Evolutionary conservation across 2,329 filamentous ascomycete species (phyloP).

Genomic region (Orbilia ellipsospora): DNA sequence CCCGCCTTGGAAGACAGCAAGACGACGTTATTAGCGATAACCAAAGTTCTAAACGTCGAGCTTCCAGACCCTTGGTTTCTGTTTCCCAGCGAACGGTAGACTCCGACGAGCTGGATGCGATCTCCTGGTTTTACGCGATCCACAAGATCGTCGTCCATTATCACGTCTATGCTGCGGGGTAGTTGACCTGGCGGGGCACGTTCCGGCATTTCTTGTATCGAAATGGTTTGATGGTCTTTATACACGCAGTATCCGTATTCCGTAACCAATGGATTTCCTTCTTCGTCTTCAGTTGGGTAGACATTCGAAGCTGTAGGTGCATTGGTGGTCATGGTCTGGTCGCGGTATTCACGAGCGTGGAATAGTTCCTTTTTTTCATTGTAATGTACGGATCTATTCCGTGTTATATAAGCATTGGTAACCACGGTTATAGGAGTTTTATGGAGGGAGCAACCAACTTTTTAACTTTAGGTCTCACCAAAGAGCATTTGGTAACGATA

Average conservation of each 20-base stretch:
- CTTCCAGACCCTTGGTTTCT: conserved; percentile 90
- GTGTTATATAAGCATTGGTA: neutral
- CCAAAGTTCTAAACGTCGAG: conserved; percentile 91
- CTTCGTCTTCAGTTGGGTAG: conserved; percentile 67
- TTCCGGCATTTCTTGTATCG: conserved; percentile 99
- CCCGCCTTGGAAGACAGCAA: conserved; percentile 95
- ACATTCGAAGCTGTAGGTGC: conserved; percentile 79
- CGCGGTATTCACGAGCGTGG: conserved; percentile 87
- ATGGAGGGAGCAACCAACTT: conserved; percentile 66
- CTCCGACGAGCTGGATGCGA: conserved; percentile 94
- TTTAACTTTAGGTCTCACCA: conserved; percentile 96
- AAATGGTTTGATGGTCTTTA: conserved; percentile 95
- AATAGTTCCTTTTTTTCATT: conserved; percentile 88
- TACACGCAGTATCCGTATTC: conserved; percentile 97
- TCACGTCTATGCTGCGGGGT: conserved; percentile 93
- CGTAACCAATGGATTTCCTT: conserved; percentile 89
- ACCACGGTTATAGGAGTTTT: neutral
- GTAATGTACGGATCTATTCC: conserved; percentile 82
- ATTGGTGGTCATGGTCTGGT: conserved; percentile 94
- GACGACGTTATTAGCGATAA: conserved; percentile 94
- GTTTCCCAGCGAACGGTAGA: conserved; percentile 93
- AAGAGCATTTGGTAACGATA: conserved; percentile 94
- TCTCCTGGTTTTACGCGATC: conserved; percentile 96
- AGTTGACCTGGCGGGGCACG: conserved; percentile 93
- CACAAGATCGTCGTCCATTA: conserved; percentile 95